Evolutionary conservation across 2,329 filamentous ascomycete species (phyloP), one percentile per base, ranked within the genome.

Genomic region (Ophiostoma sp.): DNA sequence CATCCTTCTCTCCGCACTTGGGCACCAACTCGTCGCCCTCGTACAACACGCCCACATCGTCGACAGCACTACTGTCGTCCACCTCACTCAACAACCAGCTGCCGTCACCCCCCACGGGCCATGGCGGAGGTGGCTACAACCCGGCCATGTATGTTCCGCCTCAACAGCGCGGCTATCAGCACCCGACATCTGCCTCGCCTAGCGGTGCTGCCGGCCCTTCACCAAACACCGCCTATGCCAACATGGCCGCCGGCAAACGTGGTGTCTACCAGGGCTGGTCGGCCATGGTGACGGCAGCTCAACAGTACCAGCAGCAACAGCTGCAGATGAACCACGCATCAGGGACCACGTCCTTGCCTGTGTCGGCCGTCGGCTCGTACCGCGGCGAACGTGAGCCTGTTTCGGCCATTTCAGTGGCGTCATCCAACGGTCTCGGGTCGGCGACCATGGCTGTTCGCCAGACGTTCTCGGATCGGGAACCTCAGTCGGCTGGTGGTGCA

Each of bases 21-120:
- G 48, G 28, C 70, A 28, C n/a, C 76, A 78, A 1, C 39, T n/a
- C 22, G 42, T 75, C 74, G 33, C 73, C 76, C 5, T 75, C 74
- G 8, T 76, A 45, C 50, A 72, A 19, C 31, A 78, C 79, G 17
- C 77, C 79, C 0, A 78, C 77, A n/a, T 76, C 78, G 9, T 74
- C 77, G 39, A 75, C 72, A 2, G 72, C 52, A 4, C 71, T 75
- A 28, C 31, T 76, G 9, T 36, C 74, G 15, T 52, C 69, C 1
- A 7, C 55, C 6, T 25, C 68, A 9, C 19, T 52, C 15, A 48
- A 48, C 15, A 48, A 48, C 1, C 68, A 33, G 11, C 42, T 57
- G 45, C 42, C 61, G 0, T 66, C 61, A 1, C 61, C 61, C 11
- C 61, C 61, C 12, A 66, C 61, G 11, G 61, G 36, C 12, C 59